Percentiles rank a stretch among this genome's conserved stretches.
phyloP scores from a whole-genome alignment of 179 eudicot genomes.

The Beta macrorhiza region DNA sequence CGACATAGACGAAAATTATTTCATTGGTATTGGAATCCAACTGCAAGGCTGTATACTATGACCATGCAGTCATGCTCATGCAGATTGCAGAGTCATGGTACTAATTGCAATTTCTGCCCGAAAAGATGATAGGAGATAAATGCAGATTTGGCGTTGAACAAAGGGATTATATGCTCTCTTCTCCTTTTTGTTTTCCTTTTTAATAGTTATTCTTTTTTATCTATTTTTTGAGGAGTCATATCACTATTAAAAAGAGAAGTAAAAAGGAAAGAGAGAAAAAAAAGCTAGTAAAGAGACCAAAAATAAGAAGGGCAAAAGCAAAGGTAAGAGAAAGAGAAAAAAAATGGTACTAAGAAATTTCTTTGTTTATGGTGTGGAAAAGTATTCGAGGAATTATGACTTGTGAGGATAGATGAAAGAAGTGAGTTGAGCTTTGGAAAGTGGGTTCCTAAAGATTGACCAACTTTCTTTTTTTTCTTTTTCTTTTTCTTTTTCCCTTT shows the following conservation, averaged over 20 bases:
- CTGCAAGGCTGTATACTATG: not conserved
- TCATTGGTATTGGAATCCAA: conserved; percentile 2
- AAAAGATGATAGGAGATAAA: not conserved
- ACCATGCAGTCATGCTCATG: no score
- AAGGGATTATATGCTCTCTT: not conserved
- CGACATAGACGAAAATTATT: not conserved
- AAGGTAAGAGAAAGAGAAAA: not conserved
- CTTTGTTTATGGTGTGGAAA: not conserved
- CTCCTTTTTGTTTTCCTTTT: not conserved
- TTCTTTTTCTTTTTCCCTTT: conserved; percentile 7
- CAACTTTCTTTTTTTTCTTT: conserved; percentile 1
- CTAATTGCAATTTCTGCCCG: not conserved
- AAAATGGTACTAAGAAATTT: not conserved
- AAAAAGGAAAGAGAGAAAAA: not conserved
- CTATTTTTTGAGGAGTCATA: no score
- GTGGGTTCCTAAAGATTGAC: conserved; percentile 24
- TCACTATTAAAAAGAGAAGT: no score
- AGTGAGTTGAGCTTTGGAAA: conserved; percentile 18
- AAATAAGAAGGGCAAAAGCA: not conserved
- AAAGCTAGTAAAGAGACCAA: not conserved
- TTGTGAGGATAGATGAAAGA: not conserved
- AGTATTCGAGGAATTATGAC: not conserved
- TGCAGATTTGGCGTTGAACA: not conserved
- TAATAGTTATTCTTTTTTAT: no score
- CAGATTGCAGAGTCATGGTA: not conserved